Evolutionary conservation across 2,329 filamentous ascomycete genomes (phyloP), one percentile per base, ranked within the genome.

Genomic region (Colletotrichum tamarilloi): DNA sequence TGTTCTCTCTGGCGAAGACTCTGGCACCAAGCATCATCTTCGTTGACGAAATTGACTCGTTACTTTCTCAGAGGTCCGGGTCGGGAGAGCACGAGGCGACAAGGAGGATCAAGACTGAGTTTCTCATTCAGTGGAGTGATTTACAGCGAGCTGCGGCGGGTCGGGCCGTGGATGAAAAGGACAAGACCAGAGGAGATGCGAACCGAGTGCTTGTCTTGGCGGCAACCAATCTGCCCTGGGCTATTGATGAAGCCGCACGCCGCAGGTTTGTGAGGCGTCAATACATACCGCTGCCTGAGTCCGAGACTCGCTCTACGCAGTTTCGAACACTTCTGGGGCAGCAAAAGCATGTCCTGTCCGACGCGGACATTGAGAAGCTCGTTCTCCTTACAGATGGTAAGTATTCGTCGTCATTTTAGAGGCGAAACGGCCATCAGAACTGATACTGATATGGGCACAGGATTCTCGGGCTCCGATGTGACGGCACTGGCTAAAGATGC

Each of bases 391-490:
- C 97, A 56, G 94, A 98, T 77, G 95, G 95, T 96, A 85, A 79
- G 88, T 82, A 67, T 57, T 11, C 59, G 12, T 14, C 28, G 19
- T 59, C 19, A 32, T 14, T 32, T 26, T 6, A n/a, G 42, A n/a
- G 19, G 7, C 12, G n/a, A 7, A 16, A 55, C 24, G 32, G 68
- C 35, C 22, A 8, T 8, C 3, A 26, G 28, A n/a, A 56, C 24
- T 19, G 35, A 77, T 73, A 30, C 71, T 77, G 55, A 55, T 26
- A 65, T 55, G 9, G 38, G 52, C 49, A 14, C 68, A 98, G 95
- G 95, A n/a, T 99, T 98, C 84, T 98, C 95, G 9, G 97, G 97
- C 57, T 98, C 95, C 2, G 97, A 99, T 79, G 98, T 99, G 76
- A 98, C 97, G 26, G 95, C 97, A 1, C 87, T 99, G 9, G 97